phyloP scores from a whole-genome alignment of 805 yeast species.

The Candida caryicola region DNA sequence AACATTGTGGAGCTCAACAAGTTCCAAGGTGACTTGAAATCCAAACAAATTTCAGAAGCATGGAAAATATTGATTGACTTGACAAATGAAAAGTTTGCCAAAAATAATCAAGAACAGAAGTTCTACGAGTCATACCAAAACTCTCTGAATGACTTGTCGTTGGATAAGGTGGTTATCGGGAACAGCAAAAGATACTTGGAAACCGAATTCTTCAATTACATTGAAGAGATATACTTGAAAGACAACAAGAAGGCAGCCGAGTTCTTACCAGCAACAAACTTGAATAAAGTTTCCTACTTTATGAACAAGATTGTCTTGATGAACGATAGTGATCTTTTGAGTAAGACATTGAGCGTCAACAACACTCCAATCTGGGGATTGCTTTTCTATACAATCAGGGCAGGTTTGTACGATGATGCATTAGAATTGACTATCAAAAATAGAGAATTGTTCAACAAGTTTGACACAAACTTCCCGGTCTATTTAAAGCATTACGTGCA shows the following conservation, averaged over 20 bases:
- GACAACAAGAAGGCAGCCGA: slow-evolving; percentile 42
- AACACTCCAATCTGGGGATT: slow-evolving; percentile 94
- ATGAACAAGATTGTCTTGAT: slow-evolving; percentile 36
- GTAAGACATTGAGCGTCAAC: slow-evolving; percentile 51
- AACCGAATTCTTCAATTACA: slow-evolving; percentile 69
- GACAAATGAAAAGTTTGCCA: slow-evolving; percentile 35
- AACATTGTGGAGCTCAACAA: slow-evolving; percentile 61
- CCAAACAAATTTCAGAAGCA: slow-evolving; percentile 69
- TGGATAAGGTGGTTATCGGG: slow-evolving; percentile 46
- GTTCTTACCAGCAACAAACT: slow-evolving; percentile 58
- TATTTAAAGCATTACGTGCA: slow-evolving; percentile 65
- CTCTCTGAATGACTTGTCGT: slow-evolving; percentile 14
- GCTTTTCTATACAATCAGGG: slow-evolving; percentile 76
- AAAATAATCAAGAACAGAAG: slow-evolving; percentile 34
- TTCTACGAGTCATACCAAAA: slow-evolving; percentile 23
- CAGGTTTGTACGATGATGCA: slow-evolving; percentile 81
- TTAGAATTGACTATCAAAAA: slow-evolving; percentile 61
- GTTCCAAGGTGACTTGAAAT: slow-evolving; percentile 56
- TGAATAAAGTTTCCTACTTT: slow-evolving; percentile 68
- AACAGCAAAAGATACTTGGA: slow-evolving; percentile 66
- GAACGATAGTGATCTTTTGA: slow-evolving; percentile 22
- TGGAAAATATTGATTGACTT: slow-evolving; percentile 65
- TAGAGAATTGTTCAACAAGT: slow-evolving; percentile 71
- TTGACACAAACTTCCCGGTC: slow-evolving; percentile 79
- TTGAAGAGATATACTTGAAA: slow-evolving; percentile 61